Percentiles rank a stretch among this genome's conserved stretches.
These are phyloP conservation scores for Yamadazyma mexicana DNA, from an alignment of 1,139 yeast species.

Conservation along the genomic window DNA sequence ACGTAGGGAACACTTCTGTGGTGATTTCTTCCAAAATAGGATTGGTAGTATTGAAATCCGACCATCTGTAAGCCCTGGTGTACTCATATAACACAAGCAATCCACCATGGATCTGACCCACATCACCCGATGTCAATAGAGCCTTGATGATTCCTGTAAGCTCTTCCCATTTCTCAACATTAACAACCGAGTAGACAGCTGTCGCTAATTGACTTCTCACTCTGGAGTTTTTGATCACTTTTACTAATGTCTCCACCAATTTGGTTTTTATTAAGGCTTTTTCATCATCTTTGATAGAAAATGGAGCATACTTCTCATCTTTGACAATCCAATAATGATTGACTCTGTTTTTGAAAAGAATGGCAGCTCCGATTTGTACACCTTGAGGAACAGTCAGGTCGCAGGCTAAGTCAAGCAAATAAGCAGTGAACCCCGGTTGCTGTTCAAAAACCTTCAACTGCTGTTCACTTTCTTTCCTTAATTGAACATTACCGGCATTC, in stretches of 20 bases:
- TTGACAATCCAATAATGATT: constrained; percentile 55
- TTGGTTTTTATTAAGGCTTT: constrained; percentile 52
- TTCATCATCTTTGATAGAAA: constrained; percentile 46
- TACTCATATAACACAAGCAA: constrained; percentile 57
- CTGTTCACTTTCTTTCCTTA: constrained; percentile 44
- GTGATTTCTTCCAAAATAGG: constrained; percentile 51
- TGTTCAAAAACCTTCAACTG: constrained; percentile 41
- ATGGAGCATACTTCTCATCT: constrained; percentile 32
- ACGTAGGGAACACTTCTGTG: constrained; percentile 51
- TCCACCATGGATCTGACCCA: constrained; percentile 58
- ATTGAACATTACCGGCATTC: constrained; percentile 34
- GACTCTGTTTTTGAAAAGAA: constrained; percentile 67
- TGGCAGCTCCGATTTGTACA: constrained; percentile 61
- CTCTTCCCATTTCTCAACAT: constrained; percentile 48
- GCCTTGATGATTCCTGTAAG: constrained; percentile 35
- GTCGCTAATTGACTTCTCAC: constrained; percentile 42
- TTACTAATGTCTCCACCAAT: constrained; percentile 46
- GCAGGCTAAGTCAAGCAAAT: constrained; percentile 52
- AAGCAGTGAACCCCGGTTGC: constrained; percentile 59
- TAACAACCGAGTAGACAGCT: constrained; percentile 44
- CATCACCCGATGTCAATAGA: constrained; percentile 46
- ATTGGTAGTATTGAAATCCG: constrained; percentile 46
- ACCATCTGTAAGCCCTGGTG: constrained; percentile 58
- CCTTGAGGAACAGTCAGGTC: constrained; percentile 49
- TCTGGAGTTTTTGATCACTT: constrained; percentile 34